Evolutionary conservation across 805 yeast genomes (phyloP).

Genomic region (Spathaspora boniae): DNA sequence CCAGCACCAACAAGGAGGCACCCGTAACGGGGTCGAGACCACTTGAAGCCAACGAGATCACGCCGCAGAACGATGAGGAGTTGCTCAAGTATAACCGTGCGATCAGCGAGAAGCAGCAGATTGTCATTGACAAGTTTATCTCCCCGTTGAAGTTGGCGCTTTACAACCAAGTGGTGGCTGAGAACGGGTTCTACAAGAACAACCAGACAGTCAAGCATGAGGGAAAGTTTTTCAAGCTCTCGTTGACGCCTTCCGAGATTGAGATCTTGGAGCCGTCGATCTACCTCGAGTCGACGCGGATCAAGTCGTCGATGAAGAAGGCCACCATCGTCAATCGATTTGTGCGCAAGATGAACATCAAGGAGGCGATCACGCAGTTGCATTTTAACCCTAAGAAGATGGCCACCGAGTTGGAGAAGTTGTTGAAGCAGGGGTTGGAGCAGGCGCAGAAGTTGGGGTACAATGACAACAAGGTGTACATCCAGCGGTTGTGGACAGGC

Average conservation of each 20-base stretch:
- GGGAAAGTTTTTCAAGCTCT: constrained; percentile 52
- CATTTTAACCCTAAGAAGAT: constrained; percentile 82
- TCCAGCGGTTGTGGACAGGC: constrained; percentile 87
- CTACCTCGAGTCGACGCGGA: constrained; percentile 74
- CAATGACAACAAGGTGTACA: constrained; percentile 58
- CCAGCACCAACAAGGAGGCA: constrained; percentile 7
- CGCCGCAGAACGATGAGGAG: constrained; percentile 29
- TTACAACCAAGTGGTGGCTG: constrained; percentile 55
- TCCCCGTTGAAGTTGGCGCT: constrained; percentile 70
- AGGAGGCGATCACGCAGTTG: constrained; percentile 84
- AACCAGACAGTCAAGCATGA: constrained; percentile 43
- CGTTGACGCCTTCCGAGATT: constrained; percentile 61
- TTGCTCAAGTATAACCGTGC: constrained; percentile 52
- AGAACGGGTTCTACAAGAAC: constrained; percentile 69
- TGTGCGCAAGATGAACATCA: constrained; percentile 65
- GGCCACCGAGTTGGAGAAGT: constrained; percentile 72
- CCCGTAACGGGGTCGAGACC: constrained; percentile 7
- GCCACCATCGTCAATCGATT: constrained; percentile 77
- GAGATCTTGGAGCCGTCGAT: constrained; percentile 84
- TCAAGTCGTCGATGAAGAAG: constrained; percentile 86
- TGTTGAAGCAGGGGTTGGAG: constrained; percentile 67
- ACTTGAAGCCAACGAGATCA: constrained; percentile 15
- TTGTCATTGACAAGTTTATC: constrained; percentile 50
- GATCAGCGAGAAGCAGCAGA: constrained; percentile 36
- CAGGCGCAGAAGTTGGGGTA: constrained; percentile 63